These are phyloP conservation scores for Pythium rishiriense DNA, from an alignment of 352 stramenopile species.

Conservation along the genomic window DNA sequence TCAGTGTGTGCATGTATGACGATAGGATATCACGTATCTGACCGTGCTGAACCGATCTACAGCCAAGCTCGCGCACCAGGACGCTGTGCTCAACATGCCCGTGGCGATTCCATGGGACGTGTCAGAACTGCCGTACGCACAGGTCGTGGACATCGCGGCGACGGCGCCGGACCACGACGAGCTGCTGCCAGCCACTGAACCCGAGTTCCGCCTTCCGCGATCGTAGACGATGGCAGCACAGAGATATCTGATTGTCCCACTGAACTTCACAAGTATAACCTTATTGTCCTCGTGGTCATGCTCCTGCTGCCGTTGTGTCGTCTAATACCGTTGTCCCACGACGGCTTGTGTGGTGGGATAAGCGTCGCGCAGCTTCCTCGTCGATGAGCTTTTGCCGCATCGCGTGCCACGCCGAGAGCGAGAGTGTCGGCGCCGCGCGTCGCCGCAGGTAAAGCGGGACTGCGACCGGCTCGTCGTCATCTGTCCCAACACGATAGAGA, in stretches of 20 bases:
- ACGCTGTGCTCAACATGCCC: constrained; percentile 28
- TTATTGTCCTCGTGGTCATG: background rate
- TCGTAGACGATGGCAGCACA: background rate
- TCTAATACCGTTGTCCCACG: background rate
- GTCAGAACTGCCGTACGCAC: constrained; percentile 21
- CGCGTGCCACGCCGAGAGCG: constrained; percentile 9
- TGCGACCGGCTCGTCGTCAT: background rate
- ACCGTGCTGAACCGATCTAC: no score
- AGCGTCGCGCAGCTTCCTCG: background rate
- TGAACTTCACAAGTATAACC: background rate
- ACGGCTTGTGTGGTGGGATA: background rate
- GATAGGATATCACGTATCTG: no score
- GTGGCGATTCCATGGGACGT: constrained; percentile 23
- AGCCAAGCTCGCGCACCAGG: constrained; percentile 19
- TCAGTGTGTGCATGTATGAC: background rate
- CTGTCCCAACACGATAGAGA: background rate
- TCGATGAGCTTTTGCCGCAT: constrained; percentile 25
- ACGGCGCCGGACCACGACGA: constrained; percentile 30
- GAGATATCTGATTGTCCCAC: background rate
- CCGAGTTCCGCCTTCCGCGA: background rate
- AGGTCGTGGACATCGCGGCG: constrained; percentile 29
- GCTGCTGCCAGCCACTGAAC: constrained; percentile 24
- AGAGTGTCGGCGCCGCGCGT: background rate
- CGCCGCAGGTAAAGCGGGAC: background rate
- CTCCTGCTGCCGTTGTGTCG: background rate